Evolutionary conservation across 139 green algal species (phyloP), one percentile per base, ranked within the genome.

Genomic region (Closterium sp.): DNA sequence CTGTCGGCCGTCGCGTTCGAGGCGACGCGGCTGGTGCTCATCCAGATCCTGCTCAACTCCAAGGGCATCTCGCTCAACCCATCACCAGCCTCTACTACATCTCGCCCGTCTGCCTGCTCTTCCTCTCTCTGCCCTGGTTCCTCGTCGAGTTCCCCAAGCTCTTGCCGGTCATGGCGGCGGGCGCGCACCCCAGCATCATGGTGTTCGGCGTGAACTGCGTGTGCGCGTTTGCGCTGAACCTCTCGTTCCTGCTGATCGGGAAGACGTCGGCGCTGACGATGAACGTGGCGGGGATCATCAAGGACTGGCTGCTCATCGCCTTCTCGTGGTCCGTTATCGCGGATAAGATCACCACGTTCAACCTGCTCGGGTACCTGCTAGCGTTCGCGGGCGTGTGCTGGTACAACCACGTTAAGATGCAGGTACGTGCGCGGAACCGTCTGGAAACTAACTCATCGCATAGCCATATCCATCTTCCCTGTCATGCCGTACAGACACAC

Each of bases 291-390:
- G 91, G 98, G 1, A 97, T 99, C 23, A 97, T 99, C 92, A 99
- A 99, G 95, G 98, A 99, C 96, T 99, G 97, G 97, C 94, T 98
- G 95, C 96, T 99, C 32, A 99, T 99, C 87, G 97, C 96, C 94
- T 96, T 98, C 91, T 98, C 96, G 43, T 97, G 92, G 84, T 96
- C 93, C 64, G 23, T 99, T 9, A 99, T 98, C 94, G 92, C 96
- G 3, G 96, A 91, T 31, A 91, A 84, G 7, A 84, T 95, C 25
- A 98, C 98, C 2, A 87, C 85, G 5, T 81, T 98, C 66, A 99
- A 98, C 92, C 94, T 99, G 33, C 38, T 95, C 23, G 98, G 96
- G 76, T 97, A 98, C 92, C 76, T 83, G 32, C 94, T 97, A 84
- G 95, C 94, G 33, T 97, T 95, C 87, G 64, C 88, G 10, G 94